phyloP scores from a whole-genome alignment of 192 early-diverging fungal genomes.

The Mortierella antarctica region DNA sequence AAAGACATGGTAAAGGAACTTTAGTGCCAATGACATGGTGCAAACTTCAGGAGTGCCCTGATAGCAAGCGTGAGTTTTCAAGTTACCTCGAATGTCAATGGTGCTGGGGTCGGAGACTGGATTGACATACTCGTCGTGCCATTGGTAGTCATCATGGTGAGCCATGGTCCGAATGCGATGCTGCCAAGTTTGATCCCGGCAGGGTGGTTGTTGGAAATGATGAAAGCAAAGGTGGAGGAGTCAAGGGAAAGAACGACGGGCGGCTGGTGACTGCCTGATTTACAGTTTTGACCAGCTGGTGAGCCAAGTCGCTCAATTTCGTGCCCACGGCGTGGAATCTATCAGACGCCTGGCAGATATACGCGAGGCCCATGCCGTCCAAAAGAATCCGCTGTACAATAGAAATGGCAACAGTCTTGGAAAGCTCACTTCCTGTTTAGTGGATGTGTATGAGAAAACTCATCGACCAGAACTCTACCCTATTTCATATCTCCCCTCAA shows the following conservation, averaged over 20 bases:
- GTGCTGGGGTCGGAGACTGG: constrained; percentile 17
- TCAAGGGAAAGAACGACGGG: background rate
- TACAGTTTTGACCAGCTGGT: constrained; percentile 85
- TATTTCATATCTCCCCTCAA: background rate
- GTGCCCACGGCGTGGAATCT: too few species aligned
- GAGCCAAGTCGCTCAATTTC: constrained; percentile 91
- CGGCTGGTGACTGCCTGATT: constrained; percentile 56
- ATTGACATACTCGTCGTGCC: constrained; percentile 38
- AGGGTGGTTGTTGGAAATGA: background rate
- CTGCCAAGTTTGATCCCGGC: background rate
- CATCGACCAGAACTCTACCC: too few species aligned
- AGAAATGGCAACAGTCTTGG: constrained; percentile 98
- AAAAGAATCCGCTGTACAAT: constrained; percentile 97
- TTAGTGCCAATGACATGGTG: background rate
- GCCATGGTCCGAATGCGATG: constrained; percentile 9
- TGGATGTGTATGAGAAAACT: constrained; percentile 74
- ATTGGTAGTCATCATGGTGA: constrained; percentile 36
- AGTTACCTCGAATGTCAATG: constrained; percentile 46
- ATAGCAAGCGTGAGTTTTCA: background rate
- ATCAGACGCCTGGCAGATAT: constrained; percentile 91
- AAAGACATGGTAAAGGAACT: background rate
- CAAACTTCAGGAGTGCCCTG: too few species aligned
- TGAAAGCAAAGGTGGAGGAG: background rate
- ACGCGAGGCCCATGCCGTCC: constrained; percentile 89
- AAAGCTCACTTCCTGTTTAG: constrained; percentile 95